Evolutionary conservation across 495 filamentous ascomycete genomes (phyloP).

Genomic region (Penicillium malachiteum): DNA sequence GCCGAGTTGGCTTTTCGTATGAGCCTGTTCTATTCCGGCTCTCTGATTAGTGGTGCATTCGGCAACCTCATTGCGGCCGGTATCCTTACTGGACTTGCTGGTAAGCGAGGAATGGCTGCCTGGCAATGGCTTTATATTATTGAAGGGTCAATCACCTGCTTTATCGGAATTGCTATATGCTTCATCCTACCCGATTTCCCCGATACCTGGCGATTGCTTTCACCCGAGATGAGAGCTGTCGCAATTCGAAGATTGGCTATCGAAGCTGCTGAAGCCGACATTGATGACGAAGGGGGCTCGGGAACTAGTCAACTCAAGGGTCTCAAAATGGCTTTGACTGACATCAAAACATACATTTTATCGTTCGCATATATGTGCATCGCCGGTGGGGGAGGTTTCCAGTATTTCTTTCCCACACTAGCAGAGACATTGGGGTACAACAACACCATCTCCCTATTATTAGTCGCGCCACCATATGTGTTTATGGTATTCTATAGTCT

Average conservation of each 20-base stretch:
- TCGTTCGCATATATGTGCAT: slow-evolving; percentile 47
- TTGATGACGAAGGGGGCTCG: slow-evolving; percentile 36
- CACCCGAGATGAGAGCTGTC: slow-evolving; percentile 43
- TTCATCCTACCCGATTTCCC: slow-evolving; percentile 46
- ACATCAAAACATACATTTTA: slow-evolving; percentile 45
- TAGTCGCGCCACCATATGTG: slow-evolving; percentile 51
- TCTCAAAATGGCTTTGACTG: slow-evolving; percentile 45
- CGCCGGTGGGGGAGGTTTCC: slow-evolving; percentile 45
- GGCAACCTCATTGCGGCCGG: slow-evolving; percentile 57
- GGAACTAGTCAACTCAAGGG: slow-evolving; percentile 43
- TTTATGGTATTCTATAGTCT: slow-evolving; percentile 50
- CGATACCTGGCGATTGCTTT: slow-evolving; percentile 39
- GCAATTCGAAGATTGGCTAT: slow-evolving; percentile 45
- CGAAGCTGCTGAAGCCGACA: slow-evolving; percentile 44
- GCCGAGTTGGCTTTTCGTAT: slow-evolving; percentile 53
- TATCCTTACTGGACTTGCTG: slow-evolving; percentile 37
- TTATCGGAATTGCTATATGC: slow-evolving; percentile 33
- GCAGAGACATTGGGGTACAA: slow-evolving; percentile 42
- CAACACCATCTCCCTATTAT: slow-evolving; percentile 41
- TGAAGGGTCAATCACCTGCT: slow-evolving; percentile 37
- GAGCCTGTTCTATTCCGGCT: slow-evolving; percentile 61
- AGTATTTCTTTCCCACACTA: slow-evolving; percentile 51
- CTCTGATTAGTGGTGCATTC: slow-evolving; percentile 59
- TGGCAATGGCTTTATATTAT: slow-evolving; percentile 53
- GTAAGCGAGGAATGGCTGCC: slow-evolving; percentile 32